These are phyloP conservation scores for Acanthamoeba sp. DNA, from an alignment of 208 protist genomes.

Conservation along the genomic window DNA sequence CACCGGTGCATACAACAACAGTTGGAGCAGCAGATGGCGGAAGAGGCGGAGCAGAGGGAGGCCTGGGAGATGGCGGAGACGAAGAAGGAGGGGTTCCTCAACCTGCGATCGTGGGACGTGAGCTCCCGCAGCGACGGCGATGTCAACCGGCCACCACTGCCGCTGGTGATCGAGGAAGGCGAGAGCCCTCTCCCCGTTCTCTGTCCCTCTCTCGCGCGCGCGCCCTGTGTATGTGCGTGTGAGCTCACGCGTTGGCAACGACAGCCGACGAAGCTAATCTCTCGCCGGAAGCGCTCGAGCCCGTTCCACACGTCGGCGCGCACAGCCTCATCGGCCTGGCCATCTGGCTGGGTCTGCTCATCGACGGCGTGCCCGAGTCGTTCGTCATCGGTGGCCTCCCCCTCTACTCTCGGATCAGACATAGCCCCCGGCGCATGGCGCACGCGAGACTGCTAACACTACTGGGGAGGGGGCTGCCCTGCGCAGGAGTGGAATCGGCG, in stretches of 20 bases:
- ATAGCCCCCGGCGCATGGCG: too few species aligned
- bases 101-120: neutral
- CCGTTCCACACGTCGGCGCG: neutral
- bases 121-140: neutral
- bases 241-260: too few species aligned
- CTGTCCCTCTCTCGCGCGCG: too few species aligned
- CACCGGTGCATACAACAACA: neutral
- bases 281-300: neutral
- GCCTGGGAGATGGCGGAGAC: neutral
- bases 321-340: neutral
- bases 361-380: slow-evolving; percentile 6
- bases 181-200: too few species aligned
- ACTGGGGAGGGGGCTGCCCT: too few species aligned
- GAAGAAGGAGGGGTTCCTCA: neutral
- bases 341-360: neutral
- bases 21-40: neutral
- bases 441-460: too few species aligned
- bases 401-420: too few species aligned
- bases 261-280: neutral
- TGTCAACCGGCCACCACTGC: neutral
- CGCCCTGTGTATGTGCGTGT: neutral
- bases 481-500: neutral
- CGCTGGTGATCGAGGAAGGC: neutral
- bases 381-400: neutral
- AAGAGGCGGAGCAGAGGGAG: neutral